Base-by-base conservation (phyloP, 352 stramenopile genomes). In the Phytopythium oedochilum region DNA sequence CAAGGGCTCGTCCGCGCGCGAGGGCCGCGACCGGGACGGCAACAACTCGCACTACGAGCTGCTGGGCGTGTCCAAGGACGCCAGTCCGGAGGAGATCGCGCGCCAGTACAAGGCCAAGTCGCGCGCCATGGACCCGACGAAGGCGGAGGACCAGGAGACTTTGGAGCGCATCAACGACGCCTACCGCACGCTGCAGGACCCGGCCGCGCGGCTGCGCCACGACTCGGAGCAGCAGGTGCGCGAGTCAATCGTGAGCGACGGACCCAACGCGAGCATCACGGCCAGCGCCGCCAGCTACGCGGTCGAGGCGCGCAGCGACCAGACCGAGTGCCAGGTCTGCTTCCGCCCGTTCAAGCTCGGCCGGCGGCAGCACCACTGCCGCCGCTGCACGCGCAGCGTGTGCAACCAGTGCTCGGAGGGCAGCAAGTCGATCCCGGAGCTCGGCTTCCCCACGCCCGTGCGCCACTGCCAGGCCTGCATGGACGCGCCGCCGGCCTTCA, bases 251-350 rank as follows among this genome's bases (percentile, higher is more conserved):
- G 50, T 60, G 5, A 66, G 65, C 47, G 64, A 75, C 7, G 31
- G 71, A 53, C 32, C 70, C 9, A 53, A 57, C 23, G 14, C 15
- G 5, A 48, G 23, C 42, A 55, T 55, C 9, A 73, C 73, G 59
- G 50, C 62, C 42, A 83, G 70, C 61, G n/a, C 63, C 25, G 42
- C 71, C 8, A 57, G 59, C 15, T 87, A 88, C 29, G 68, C 83
- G 15, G 81, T 80, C 18, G 82, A 94, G 18, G 82, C 82, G 12
- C 84, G 84, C 20, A 88, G 74, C 43, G 84, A 92, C 55, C 84
- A 94, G 63, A 94, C 76, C n/a, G 84, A 94, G 58, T 94, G 84
- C 34, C 84, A 94, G 53, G 81, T 94, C n/a, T 94, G 82, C 45
- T 94, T 92, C 70, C 82, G 84, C 58, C 84, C 81, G 11, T 94